Percentiles rank a stretch among this genome's conserved stretches.
phyloP scores from a whole-genome alignment of 2,329 filamentous ascomycete species.

The Neophaeococcomyces aloes region DNA sequence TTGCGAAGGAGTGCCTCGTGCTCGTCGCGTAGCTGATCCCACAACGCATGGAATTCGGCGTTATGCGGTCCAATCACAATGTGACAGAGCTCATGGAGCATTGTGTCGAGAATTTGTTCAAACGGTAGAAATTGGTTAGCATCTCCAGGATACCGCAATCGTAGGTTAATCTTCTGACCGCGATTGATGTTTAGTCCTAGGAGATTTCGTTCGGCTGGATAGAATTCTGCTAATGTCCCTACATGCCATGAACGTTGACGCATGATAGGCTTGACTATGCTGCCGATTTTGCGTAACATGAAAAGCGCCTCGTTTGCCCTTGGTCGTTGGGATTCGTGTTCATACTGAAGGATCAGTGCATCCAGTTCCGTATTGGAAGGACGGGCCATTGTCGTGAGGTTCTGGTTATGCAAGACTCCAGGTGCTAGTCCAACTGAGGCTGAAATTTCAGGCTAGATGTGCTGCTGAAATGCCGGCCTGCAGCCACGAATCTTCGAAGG shows the following conservation, averaged over 20 bases:
- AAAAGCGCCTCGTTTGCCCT: slow-evolving; percentile 45
- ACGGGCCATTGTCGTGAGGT: too few relatives aligned
- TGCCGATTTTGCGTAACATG: slow-evolving; percentile 68
- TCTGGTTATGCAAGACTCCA: too few relatives aligned
- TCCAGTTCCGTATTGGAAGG: too few relatives aligned
- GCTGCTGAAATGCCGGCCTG: too few relatives aligned
- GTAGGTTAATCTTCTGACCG: slow-evolving; percentile 69
- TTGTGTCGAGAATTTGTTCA: slow-evolving; percentile 74
- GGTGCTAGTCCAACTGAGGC: too few relatives aligned
- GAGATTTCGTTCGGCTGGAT: slow-evolving; percentile 61
- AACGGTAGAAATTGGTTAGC: slow-evolving; percentile 65
- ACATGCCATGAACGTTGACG: slow-evolving; percentile 73
- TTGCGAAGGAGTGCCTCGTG: slow-evolving; percentile 64
- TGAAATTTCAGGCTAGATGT: too few relatives aligned
- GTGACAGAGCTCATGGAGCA: slow-evolving; percentile 90
- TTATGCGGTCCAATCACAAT: slow-evolving; percentile 78
- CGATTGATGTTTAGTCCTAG: slow-evolving; percentile 71
- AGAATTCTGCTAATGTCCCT: slow-evolving; percentile 70
- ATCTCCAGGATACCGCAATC: slow-evolving; percentile 67
- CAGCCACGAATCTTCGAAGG: too few relatives aligned
- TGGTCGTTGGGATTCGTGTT: too few relatives aligned
- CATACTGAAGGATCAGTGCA: too few relatives aligned
- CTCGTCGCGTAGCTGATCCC: slow-evolving; percentile 83
- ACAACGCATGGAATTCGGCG: slow-evolving; percentile 68
- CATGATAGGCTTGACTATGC: slow-evolving; percentile 91